Conservation (phyloP, 345 rosid species). For the Acer negundo region DNA sequence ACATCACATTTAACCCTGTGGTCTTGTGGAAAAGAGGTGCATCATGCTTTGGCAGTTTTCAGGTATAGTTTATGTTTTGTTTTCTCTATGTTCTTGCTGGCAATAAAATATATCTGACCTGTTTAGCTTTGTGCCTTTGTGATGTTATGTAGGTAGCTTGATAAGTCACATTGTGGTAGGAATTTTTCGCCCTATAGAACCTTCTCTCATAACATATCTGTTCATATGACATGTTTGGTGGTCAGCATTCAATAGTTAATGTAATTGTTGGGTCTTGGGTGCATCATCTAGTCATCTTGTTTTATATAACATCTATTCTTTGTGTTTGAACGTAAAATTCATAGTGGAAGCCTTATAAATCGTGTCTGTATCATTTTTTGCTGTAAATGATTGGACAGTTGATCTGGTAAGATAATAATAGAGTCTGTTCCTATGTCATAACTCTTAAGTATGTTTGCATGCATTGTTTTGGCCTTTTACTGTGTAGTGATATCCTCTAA, state of each 20-base stretch:
- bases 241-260: not conserved
- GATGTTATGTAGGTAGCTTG: not conserved
- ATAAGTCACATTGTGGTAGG: not conserved
- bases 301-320: not conserved
- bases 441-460: not conserved
- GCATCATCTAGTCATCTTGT: not conserved
- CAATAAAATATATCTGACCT: too few relatives aligned
- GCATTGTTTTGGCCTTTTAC: not conserved
- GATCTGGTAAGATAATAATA: not conserved
- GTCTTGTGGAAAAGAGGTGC: not conserved
- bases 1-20: not conserved
- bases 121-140: too few relatives aligned
- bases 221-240: not conserved
- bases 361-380: too few relatives aligned
- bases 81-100: not conserved
- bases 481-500: not conserved
- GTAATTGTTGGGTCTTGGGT: not conserved
- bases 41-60: not conserved
- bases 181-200: not conserved
- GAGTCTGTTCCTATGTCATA: not conserved
- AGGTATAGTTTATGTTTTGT: not conserved
- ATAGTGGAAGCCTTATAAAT: not conserved
- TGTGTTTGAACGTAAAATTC: not conserved
- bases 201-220: not conserved
- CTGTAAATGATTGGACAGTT: too few relatives aligned